Conservation (phyloP, 2,329 filamentous ascomycete genomes). For the Colletotrichum musae region DNA sequence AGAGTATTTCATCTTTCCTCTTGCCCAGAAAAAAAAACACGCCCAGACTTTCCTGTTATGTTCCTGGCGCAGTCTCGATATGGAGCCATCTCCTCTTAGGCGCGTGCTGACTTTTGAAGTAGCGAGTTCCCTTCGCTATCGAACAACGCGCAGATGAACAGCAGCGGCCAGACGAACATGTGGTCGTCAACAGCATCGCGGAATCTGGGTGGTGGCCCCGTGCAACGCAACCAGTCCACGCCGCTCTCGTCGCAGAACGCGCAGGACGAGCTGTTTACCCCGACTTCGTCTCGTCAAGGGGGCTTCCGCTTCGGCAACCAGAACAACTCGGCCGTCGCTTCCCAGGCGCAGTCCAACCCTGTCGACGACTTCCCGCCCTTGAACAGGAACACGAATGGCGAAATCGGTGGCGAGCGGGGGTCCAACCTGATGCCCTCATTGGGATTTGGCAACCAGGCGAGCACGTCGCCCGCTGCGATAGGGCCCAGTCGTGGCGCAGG, state of each 20-base stretch:
- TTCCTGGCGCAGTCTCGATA: neutral
- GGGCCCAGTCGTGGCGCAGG: constrained; percentile 59
- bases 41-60: neutral
- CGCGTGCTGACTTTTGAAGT: constrained; percentile 45
- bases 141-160: constrained; percentile 70
- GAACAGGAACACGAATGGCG: constrained; percentile 69
- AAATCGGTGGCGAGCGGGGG: constrained; percentile 70
- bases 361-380: constrained; percentile 76
- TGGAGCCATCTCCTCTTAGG: neutral
- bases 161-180: constrained; percentile 64
- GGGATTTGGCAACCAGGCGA: constrained; percentile 65
- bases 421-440: constrained; percentile 67
- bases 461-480: constrained; percentile 50
- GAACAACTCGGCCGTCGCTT: constrained; percentile 50
- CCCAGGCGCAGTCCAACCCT: constrained; percentile 63
- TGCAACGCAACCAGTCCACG: constrained; percentile 66
- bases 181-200: constrained; percentile 68
- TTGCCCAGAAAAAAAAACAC: neutral
- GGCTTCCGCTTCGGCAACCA: constrained; percentile 70
- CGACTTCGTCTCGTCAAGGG: constrained; percentile 61
- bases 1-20: constrained; percentile 42
- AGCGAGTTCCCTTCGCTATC: constrained; percentile 78
- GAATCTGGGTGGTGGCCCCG: constrained; percentile 59
- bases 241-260: constrained; percentile 65
- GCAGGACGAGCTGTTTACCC: constrained; percentile 63